Conservation (phyloP, 108 stramenopile species). For the Skeletonema grethae region DNA sequence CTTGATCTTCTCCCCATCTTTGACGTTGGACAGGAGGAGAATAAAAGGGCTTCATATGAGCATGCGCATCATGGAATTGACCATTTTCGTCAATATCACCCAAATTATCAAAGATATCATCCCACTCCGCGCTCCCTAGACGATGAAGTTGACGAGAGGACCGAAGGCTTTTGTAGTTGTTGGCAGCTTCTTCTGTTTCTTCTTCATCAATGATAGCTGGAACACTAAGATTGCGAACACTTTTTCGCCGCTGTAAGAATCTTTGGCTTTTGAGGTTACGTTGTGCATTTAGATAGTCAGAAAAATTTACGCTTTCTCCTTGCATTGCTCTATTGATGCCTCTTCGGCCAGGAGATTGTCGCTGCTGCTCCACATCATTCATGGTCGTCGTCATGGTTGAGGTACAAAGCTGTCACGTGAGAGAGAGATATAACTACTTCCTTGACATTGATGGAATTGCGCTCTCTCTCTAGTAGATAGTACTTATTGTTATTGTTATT, state of each 20-base stretch:
- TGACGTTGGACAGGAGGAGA: constrained; percentile 57
- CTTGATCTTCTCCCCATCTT: constrained; percentile 48
- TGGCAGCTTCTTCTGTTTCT: not conserved
- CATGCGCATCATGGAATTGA: constrained; percentile 16
- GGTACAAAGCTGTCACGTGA: no score
- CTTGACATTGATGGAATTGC: no score
- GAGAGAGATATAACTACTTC: no score
- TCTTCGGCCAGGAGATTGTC: not conserved
- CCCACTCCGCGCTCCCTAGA: not conserved
- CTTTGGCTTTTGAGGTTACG: not conserved
- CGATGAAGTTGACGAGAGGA: not conserved
- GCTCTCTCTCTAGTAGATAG: no score
- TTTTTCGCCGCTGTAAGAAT: not conserved
- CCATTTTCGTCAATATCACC: constrained; percentile 16
- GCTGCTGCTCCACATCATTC: not conserved
- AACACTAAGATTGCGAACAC: not conserved
- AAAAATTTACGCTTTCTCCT: constrained; percentile 8
- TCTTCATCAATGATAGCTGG: not conserved
- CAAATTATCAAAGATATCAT: constrained; percentile 18
- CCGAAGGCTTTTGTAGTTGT: not conserved
- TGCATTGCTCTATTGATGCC: not conserved
- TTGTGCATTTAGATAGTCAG: constrained; percentile 18
- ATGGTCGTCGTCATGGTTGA: not conserved
- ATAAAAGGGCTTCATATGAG: constrained; percentile 22
- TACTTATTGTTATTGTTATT: no score